phyloP scores from a whole-genome alignment of 306 rosid genomes.

The Clitoria ternatea region DNA sequence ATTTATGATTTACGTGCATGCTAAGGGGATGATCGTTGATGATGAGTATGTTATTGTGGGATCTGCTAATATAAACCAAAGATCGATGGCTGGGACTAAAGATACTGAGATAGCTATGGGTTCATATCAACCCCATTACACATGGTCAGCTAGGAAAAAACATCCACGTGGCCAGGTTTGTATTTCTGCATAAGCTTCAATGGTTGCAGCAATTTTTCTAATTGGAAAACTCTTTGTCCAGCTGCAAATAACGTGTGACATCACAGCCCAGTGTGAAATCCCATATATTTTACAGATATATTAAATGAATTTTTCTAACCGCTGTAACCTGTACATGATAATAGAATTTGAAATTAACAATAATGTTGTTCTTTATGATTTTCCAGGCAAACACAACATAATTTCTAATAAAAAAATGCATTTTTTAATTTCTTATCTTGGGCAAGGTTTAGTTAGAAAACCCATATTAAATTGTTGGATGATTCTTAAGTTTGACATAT shows the following conservation, averaged over 20 bases:
- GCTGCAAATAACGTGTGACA: constrained; percentile 2
- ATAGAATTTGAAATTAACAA: too few relatives aligned
- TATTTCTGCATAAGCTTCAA: constrained; percentile 13
- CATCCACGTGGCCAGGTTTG: constrained; percentile 89
- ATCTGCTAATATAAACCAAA: constrained; percentile 96
- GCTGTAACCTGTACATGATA: too few relatives aligned
- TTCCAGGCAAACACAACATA: too few relatives aligned
- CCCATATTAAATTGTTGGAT: background rate
- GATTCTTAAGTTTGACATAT: background rate
- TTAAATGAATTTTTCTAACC: too few relatives aligned
- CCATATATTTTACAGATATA: background rate
- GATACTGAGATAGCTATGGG: constrained; percentile 99
- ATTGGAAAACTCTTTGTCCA: background rate
- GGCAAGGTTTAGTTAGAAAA: too few relatives aligned
- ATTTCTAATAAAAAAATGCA: too few relatives aligned
- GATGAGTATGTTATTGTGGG: constrained; percentile 87
- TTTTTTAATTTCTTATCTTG: too few relatives aligned
- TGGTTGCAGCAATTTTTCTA: background rate
- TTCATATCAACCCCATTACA: constrained; percentile 83
- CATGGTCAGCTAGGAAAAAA: constrained; percentile 55
- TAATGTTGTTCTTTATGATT: too few relatives aligned
- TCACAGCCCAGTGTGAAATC: constrained; percentile 5
- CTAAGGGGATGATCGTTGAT: constrained; percentile 90
- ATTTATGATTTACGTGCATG: constrained; percentile 94
- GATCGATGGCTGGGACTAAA: constrained; percentile 94